Conservation (phyloP, 495 filamentous ascomycete species). For the Xanthoparmelia taractica region DNA sequence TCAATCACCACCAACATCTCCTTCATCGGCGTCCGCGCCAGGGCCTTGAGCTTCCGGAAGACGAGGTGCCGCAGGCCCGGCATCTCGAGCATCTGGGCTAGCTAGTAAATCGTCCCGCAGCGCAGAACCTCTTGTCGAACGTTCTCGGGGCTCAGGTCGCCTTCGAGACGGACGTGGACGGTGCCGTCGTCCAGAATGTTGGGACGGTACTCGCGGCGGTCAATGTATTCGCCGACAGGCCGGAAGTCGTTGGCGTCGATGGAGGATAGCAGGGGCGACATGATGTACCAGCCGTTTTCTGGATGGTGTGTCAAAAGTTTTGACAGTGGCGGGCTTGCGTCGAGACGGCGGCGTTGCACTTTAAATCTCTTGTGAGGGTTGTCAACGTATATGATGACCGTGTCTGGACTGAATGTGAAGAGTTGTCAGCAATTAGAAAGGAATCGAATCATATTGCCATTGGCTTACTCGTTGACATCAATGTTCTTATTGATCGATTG, state of each 20-base stretch:
- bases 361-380: slow-evolving; percentile 14
- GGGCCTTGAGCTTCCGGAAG: slow-evolving; percentile 20
- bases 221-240: slow-evolving; percentile 17
- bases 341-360: slow-evolving; percentile 5
- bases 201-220: slow-evolving; percentile 19
- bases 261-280: slow-evolving; percentile 16
- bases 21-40: slow-evolving; percentile 6
- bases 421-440: background rate
- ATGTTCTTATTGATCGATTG: background rate
- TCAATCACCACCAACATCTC: slow-evolving; percentile 9
- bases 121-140: slow-evolving; percentile 3
- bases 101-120: slow-evolving; percentile 13
- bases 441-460: background rate
- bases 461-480: slow-evolving; percentile 7
- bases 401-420: slow-evolving; percentile 5
- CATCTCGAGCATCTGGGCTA: slow-evolving; percentile 18
- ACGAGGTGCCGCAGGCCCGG: slow-evolving; percentile 18
- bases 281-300: slow-evolving; percentile 13
- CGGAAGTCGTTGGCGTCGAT: slow-evolving; percentile 12
- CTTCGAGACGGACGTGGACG: slow-evolving; percentile 12
- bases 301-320: background rate
- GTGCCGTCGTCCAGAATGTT: slow-evolving; percentile 19
- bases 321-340: slow-evolving; percentile 12
- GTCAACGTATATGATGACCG: slow-evolving; percentile 20
- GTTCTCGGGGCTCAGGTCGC: background rate